phyloP scores from a whole-genome alignment of 768 basidiomycete genomes.

The Strobilomyces echinocephalus region DNA sequence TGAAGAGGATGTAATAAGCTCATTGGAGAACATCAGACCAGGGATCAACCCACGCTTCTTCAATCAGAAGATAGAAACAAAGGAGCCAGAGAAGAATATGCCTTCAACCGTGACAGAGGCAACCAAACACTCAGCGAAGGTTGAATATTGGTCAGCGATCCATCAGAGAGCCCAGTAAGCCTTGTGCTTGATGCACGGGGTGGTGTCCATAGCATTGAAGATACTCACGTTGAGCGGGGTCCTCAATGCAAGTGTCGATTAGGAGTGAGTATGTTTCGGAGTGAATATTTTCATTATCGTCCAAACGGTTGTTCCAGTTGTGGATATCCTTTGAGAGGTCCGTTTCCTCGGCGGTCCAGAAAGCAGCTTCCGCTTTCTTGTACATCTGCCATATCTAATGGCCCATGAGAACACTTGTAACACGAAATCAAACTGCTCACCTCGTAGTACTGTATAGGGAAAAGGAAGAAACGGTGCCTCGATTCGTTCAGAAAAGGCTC shows the following conservation, averaged over 20 bases:
- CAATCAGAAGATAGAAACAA: conserved; percentile 93
- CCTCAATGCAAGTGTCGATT: conserved; percentile 92
- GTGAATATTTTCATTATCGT: conserved; percentile 85
- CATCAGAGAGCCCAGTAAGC: conserved; percentile 93
- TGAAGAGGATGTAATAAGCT: conserved; percentile 88
- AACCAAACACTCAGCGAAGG: conserved; percentile 84
- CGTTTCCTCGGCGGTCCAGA: conserved; percentile 93
- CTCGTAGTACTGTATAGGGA: conserved; percentile 91
- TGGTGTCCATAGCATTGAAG: conserved; percentile 92
- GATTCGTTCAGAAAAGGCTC: conserved; percentile 81
- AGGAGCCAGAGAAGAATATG: conserved; percentile 93
- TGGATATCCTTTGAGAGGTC: conserved; percentile 80
- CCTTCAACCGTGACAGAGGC: conserved; percentile 96
- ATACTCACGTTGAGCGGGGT: conserved; percentile 64
- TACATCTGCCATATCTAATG: conserved; percentile 90
- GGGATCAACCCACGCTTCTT: conserved; percentile 99
- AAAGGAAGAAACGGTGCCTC: conserved; percentile 82
- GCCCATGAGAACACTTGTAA: background rate
- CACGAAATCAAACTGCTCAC: conserved; percentile 22
- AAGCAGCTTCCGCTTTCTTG: conserved; percentile 90
- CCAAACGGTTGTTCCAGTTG: conserved; percentile 84
- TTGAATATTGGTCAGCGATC: conserved; percentile 78
- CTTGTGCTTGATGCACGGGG: conserved; percentile 88
- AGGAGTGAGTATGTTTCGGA: conserved; percentile 95
- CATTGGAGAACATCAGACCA: conserved; percentile 93